Evolutionary conservation across 441 rosid species (phyloP), one percentile per base, ranked within the genome.

Genomic region (Bruguiera hainesii): DNA sequence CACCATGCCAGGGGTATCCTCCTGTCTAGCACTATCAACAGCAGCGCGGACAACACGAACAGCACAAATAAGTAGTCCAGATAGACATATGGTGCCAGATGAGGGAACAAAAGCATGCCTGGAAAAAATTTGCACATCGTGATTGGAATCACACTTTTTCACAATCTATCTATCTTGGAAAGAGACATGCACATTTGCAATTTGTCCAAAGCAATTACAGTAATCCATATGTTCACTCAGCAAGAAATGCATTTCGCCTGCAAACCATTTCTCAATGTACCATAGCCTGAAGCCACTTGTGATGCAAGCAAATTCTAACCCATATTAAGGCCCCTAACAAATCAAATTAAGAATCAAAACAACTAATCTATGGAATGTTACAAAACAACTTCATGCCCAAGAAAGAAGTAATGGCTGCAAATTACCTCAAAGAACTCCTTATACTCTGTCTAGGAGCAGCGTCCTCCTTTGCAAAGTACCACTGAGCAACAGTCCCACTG

Each of bases 21-120:
- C 96, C 71, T 79, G 85, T 66, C 88, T 85, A 58, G 90, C 91
- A 73, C 82, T 81, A 74, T 90, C 98, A 67, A 89, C 97, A 35
- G 82, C 82, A 73, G 87, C 85, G 52, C 97, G 86, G 63, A 93
- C 96, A 35, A 87, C n/a, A 33, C 91, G 94, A 15, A 89, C 94
- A n/a, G 70, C 66, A 60, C 80, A 79, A 6, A 89, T 85, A 75
- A 93, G 83, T 9, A 90, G 75, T 63, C 98, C 98, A 42, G 98
- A 93, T 23, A 90, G 60, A 71, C 97, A 90, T 64, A 93, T 66
- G 42, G 89, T 93, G 63, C 98, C 98, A 5, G 83, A 85, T 31
- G 98, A 90, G 55, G 94, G 90, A 57, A 94, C 91, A 70, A 90
- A 85, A 5, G 94, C 94, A 59, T 93, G 87, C 82, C 97, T 93